Percentiles rank a stretch among this genome's conserved stretches.
These are phyloP conservation scores for Lippia alba DNA, from an alignment of 305 asterid genomes.

Conservation along the genomic window DNA sequence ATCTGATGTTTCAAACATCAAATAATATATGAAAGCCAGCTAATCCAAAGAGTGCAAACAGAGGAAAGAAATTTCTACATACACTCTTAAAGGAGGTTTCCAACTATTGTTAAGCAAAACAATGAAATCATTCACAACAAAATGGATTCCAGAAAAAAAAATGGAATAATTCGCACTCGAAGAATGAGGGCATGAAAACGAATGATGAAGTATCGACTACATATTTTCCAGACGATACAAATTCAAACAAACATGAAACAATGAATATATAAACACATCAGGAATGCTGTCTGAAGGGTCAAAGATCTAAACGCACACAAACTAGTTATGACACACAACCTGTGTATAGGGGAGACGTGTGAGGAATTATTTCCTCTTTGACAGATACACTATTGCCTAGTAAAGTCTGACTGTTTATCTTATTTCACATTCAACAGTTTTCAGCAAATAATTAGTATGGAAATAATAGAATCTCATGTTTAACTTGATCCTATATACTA, in stretches of 20 bases:
- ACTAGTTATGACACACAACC: background rate
- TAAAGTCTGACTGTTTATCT: background rate
- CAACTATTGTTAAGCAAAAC: background rate
- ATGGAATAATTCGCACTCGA: slow-evolving; percentile 13
- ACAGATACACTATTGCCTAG: background rate
- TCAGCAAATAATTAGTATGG: background rate
- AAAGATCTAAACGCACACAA: slow-evolving; percentile 6
- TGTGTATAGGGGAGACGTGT: background rate
- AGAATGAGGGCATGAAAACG: background rate
- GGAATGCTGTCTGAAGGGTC: background rate
- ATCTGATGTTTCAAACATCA: slow-evolving; percentile 59
- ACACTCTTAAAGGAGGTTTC: background rate
- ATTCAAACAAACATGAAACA: background rate
- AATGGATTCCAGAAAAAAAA: background rate
- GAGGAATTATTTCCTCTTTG: background rate
- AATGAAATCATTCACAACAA: background rate
- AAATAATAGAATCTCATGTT: background rate
- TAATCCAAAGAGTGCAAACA: background rate
- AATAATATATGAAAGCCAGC: slow-evolving; percentile 23
- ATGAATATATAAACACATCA: background rate
- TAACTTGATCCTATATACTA: background rate
- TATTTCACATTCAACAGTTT: background rate
- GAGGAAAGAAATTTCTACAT: background rate
- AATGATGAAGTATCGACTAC: background rate
- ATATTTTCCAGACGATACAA: background rate